A percentile compares a stretch with the other conserved stretches of the same genome.
Evolutionary conservation across 805 yeast species (phyloP).

Genomic region (Clavispora carvajalis): DNA sequence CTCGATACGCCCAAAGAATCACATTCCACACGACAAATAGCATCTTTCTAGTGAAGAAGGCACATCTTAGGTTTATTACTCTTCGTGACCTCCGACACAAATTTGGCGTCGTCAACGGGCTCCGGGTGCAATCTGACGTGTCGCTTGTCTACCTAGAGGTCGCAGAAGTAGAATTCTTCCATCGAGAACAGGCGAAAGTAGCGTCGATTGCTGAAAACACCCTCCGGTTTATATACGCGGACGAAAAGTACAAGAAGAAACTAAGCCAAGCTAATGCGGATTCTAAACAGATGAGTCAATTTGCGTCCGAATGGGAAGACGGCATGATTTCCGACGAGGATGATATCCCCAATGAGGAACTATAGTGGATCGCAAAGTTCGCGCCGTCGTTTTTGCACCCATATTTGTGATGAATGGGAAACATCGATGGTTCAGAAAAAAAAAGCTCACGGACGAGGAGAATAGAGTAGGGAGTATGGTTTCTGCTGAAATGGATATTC

Average conservation of each 20-base stretch:
- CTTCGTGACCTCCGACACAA: not conserved
- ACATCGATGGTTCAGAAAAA: constrained; percentile 1
- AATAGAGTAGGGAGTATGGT: not conserved
- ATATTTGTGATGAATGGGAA: not conserved
- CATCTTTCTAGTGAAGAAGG: constrained; percentile 23
- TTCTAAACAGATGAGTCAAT: not conserved
- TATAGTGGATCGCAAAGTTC: not conserved
- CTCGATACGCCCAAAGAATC: constrained; percentile 25
- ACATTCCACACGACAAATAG: constrained; percentile 27
- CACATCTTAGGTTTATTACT: constrained; percentile 22
- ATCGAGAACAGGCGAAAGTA: constrained; percentile 25
- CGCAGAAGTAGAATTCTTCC: constrained; percentile 25
- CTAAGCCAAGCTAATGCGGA: constrained; percentile 3
- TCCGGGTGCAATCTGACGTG: not conserved
- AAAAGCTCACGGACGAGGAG: constrained; percentile 4
- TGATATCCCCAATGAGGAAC: not conserved
- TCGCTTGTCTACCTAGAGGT: constrained; percentile 26
- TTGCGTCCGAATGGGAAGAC: not conserved
- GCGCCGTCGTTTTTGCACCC: constrained; percentile 1
- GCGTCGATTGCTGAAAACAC: constrained; percentile 15
- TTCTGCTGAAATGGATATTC: not conserved
- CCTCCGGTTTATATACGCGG: constrained; percentile 22
- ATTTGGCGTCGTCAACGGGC: not conserved
- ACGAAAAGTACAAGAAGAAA: constrained; percentile 8
- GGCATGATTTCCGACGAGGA: constrained; percentile 3